Evolutionary conservation across 176 grass and related monocot genomes (phyloP).

Genomic region (Triticum aestivum): DNA sequence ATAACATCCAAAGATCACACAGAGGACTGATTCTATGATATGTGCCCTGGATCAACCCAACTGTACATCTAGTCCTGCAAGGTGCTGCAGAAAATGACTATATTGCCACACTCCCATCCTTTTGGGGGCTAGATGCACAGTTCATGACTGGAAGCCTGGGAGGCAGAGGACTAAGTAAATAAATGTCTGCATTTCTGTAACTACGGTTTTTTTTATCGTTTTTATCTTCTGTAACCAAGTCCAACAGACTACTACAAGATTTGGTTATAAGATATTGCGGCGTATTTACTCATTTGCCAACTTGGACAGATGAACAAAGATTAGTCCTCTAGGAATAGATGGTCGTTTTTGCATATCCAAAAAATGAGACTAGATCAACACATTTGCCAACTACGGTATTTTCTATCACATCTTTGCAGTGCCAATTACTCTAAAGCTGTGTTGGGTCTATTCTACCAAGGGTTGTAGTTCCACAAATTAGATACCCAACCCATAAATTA

Average conservation of each 20-base stretch:
- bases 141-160: not conserved
- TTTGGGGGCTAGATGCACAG: not conserved
- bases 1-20: not conserved
- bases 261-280: not conserved
- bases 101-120: not conserved
- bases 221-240: not conserved
- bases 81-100: not conserved
- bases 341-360: not conserved
- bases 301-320: not conserved
- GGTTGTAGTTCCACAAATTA: constrained; percentile 17
- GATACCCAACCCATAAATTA: constrained; percentile 17
- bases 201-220: not conserved
- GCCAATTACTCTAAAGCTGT: not conserved
- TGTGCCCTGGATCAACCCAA: not conserved
- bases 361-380: not conserved
- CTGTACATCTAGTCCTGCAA: not conserved
- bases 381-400: not conserved
- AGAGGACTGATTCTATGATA: constrained; percentile 3
- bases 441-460: constrained; percentile 1
- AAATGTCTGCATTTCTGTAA: constrained; percentile 3
- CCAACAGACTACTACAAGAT: not conserved
- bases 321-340: not conserved
- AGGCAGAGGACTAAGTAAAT: not conserved
- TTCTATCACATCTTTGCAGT: constrained; percentile 18
- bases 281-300: not conserved